These are phyloP conservation scores for Sugiyamaella japonica DNA, from an alignment of 1,139 yeast genomes.

Conservation along the genomic window DNA sequence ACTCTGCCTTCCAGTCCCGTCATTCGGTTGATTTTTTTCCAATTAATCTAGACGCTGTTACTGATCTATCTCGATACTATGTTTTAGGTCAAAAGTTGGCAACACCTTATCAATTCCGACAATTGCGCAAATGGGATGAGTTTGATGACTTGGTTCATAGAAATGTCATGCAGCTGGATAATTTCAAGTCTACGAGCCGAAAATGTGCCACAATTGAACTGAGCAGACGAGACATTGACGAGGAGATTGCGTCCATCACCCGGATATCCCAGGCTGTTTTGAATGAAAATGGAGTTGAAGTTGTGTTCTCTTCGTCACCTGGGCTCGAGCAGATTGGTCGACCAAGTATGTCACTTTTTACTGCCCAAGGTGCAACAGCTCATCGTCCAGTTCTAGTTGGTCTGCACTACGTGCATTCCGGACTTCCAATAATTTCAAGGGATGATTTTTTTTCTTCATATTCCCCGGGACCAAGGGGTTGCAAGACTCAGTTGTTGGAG, in stretches of 20 bases:
- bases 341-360: slow-evolving; percentile 21
- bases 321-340: slow-evolving; percentile 19
- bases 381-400: slow-evolving; percentile 23
- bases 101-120: slow-evolving; percentile 17
- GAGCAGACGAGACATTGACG: slow-evolving; percentile 18
- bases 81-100: slow-evolving; percentile 10
- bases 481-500: not conserved
- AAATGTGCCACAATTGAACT: slow-evolving; percentile 12
- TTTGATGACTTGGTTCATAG: slow-evolving; percentile 21
- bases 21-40: slow-evolving; percentile 8
- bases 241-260: slow-evolving; percentile 18
- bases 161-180: slow-evolving; percentile 4
- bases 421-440: slow-evolving; percentile 20
- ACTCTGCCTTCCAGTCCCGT: not conserved
- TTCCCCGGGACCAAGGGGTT: slow-evolving; percentile 8
- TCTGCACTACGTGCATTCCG: slow-evolving; percentile 17
- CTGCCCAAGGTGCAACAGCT: slow-evolving; percentile 11
- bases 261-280: slow-evolving; percentile 22
- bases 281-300: slow-evolving; percentile 20
- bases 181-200: slow-evolving; percentile 1
- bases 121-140: slow-evolving; percentile 24
- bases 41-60: slow-evolving; percentile 9
- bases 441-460: slow-evolving; percentile 5
- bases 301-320: slow-evolving; percentile 17
- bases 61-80: slow-evolving; percentile 16